Base-by-base conservation (phyloP, 2,329 filamentous ascomycete species). In the Pseudogymnoascus sp. region DNA sequence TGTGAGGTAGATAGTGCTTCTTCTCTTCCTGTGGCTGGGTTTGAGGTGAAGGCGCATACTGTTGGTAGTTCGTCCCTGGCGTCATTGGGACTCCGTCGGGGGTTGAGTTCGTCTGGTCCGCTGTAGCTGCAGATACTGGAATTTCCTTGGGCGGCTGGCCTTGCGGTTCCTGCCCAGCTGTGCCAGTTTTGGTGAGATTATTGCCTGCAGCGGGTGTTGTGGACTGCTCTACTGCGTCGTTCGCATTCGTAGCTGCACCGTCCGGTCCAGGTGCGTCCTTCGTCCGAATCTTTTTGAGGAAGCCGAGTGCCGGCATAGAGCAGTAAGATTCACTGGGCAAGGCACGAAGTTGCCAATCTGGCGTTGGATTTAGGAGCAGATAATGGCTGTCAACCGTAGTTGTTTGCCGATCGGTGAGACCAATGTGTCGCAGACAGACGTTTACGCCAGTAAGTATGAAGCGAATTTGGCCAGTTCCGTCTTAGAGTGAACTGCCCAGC, bases 251-350 rank as follows among this genome's bases (percentile, higher is more conserved):
- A 35, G 52, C 30, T 9, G 61, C 14, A 35, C 52, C n/a, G 63
- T 79, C 82, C 69, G 86, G 89, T 74, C 81, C 83, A 72, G 79
- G 80, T 72, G 86, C 89, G 81, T 97, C 92, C 85, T 92, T 95
- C 79, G 92, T 96, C 85, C 92, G 88, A 84, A 96, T 96, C 85
- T 96, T 97, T 85, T 97, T 97, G 75, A 97, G 86, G 75, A 97
- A 92, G 77, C 91, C 91, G 82, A 97, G 85, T 77, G 85, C 90
- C 87, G 92, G 94, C 94, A 99, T 97, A 60, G 33, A 62, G 49
- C 22, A 60, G 16, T 19, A 16, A 45, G 22, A 22, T 49, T 33
- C 19, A 2, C 39, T 33, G 23, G 22, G 38, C 28, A 60, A 41
- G 58, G 58, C 38, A 19, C 33, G 19, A 22, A 41, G 19, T 41